A percentile compares a stretch with the other conserved stretches of the same genome.
These are phyloP conservation scores for Fusarium ramigenum DNA, from an alignment of 2,329 filamentous ascomycete genomes.

Conservation along the genomic window DNA sequence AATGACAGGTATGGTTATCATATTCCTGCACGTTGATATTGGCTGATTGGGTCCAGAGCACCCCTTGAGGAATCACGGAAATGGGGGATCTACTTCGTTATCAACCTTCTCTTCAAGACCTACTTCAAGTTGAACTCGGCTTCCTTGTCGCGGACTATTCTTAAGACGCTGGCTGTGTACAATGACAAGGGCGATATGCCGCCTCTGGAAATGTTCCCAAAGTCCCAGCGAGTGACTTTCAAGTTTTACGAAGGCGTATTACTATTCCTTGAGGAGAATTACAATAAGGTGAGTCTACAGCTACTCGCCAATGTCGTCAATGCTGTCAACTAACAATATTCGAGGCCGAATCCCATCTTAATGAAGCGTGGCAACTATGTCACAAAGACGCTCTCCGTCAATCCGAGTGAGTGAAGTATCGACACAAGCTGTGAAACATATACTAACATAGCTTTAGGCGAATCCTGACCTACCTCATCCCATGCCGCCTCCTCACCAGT, in stretches of 20 bases:
- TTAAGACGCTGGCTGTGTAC: slow-evolving; percentile 83
- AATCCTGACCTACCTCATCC: slow-evolving; percentile 94
- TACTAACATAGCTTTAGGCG: slow-evolving; percentile 61
- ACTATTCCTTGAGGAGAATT: slow-evolving; percentile 95
- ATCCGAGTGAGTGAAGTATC: slow-evolving; percentile 69
- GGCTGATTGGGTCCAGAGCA: slow-evolving; percentile 57
- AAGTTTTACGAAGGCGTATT: slow-evolving; percentile 96
- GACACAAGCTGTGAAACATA: background rate
- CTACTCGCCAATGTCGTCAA: background rate
- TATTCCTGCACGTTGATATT: background rate
- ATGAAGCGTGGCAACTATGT: slow-evolving; percentile 83
- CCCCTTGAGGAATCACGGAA: slow-evolving; percentile 90
- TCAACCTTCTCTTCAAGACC: slow-evolving; percentile 96
- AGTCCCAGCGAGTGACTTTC: slow-evolving; percentile 92
- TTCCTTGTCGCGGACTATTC: slow-evolving; percentile 87
- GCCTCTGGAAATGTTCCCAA: slow-evolving; percentile 79
- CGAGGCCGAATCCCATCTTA: slow-evolving; percentile 82
- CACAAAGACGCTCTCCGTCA: slow-evolving; percentile 78
- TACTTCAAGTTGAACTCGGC: slow-evolving; percentile 96
- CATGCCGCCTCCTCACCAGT: slow-evolving; percentile 87
- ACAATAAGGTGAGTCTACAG: slow-evolving; percentile 68
- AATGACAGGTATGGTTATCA: slow-evolving; percentile 75
- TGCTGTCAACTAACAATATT: background rate
- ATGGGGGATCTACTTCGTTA: slow-evolving; percentile 96
- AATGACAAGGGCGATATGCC: slow-evolving; percentile 80